Evolutionary conservation across 441 rosid species (phyloP).

Genomic region (Brassica balearica): DNA sequence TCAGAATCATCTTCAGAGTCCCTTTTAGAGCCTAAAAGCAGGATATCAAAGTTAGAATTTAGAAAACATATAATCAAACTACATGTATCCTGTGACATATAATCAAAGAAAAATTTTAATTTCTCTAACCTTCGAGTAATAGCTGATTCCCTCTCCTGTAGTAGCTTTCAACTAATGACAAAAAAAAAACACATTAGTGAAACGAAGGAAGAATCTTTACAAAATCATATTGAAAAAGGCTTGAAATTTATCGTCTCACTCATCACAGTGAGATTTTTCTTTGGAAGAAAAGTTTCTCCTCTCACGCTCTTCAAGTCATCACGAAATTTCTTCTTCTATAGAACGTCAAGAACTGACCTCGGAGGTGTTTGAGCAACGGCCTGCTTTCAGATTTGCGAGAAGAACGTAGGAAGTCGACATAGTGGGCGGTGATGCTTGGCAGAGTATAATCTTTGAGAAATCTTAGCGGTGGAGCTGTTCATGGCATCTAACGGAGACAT

Average conservation of each 20-base stretch:
- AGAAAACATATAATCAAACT: conserved; percentile 12
- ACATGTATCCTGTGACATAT: background rate
- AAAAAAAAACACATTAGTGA: conserved; percentile 5
- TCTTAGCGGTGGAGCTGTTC: background rate
- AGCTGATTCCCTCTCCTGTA: conserved; percentile 77
- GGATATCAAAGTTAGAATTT: conserved; percentile 30
- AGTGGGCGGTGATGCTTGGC: background rate
- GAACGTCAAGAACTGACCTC: too few species aligned
- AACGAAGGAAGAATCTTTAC: background rate
- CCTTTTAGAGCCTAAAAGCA: conserved; percentile 52
- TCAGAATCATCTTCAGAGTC: background rate
- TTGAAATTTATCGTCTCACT: conserved; percentile 44
- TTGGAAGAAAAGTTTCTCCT: too few species aligned
- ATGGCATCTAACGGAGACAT: background rate
- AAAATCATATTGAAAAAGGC: background rate
- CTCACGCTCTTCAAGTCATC: conserved; percentile 46
- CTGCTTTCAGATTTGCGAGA: background rate
- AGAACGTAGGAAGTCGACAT: too few species aligned
- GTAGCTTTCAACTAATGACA: conserved; percentile 75
- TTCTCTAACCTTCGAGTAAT: conserved; percentile 69
- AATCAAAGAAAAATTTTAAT: background rate
- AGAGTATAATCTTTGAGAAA: background rate
- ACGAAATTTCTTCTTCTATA: conserved; percentile 83
- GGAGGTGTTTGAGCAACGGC: background rate
- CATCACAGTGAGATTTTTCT: conserved; percentile 69